Conservation (phyloP, 148 eudicot species). For the Vaccinium myrtillus region DNA sequence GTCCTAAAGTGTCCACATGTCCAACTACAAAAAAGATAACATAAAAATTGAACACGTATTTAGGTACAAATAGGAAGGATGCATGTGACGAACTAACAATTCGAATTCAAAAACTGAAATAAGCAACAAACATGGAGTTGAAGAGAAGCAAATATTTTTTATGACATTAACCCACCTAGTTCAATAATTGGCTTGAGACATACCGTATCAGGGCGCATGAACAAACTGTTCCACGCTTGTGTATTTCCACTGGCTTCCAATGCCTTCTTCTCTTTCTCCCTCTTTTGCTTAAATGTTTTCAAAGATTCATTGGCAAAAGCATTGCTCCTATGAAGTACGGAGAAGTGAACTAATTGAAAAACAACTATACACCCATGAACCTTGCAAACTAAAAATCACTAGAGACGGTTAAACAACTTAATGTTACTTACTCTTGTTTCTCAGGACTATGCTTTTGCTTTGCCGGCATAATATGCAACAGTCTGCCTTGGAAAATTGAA, state of each 20-base stretch:
- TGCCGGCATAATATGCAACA: conserved; percentile 80
- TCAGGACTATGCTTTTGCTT: conserved; percentile 46
- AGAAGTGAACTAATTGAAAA: conserved; percentile 7
- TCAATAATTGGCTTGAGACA: conserved; percentile 20
- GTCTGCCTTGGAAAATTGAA: conserved; percentile 64
- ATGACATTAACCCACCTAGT: background rate
- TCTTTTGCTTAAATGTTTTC: conserved; percentile 69
- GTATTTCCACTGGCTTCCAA: conserved; percentile 87
- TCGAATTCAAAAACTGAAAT: background rate
- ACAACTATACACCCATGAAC: background rate
- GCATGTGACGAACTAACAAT: background rate
- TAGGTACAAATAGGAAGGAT: background rate
- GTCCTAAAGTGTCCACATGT: background rate
- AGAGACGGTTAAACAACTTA: background rate
- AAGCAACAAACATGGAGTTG: conserved; percentile 13
- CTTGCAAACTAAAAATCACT: conserved; percentile 16
- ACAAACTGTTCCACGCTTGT: conserved; percentile 90
- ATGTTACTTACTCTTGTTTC: conserved; percentile 60
- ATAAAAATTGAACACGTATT: background rate
- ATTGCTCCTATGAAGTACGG: conserved; percentile 32
- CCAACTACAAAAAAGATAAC: background rate
- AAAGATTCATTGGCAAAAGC: conserved; percentile 31
- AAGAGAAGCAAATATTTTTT: background rate
- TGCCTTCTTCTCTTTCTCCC: conserved; percentile 67
- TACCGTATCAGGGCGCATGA: conserved; percentile 91